Evolutionary conservation across 306 rosid genomes (phyloP), one percentile per base, ranked within the genome.

Genomic region (Dalbergia cultrata): DNA sequence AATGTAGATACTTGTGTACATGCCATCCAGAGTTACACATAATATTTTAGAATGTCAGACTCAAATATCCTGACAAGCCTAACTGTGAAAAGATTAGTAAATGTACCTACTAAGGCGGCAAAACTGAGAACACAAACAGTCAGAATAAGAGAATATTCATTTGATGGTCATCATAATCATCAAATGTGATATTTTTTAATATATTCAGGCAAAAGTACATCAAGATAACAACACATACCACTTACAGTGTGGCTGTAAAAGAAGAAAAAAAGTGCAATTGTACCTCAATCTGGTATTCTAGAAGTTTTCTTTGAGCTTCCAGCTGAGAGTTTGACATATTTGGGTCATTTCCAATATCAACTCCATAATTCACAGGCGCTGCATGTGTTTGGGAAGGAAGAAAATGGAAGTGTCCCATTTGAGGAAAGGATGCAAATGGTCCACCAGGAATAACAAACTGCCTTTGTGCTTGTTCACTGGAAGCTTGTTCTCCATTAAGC

Each of bases 201-300:
- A 57, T 56, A 75, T 35, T 63, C 52, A 76, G 53, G 34, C 74
- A 52, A 21, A 78, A 26, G 54, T 16, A 8, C 45, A 65, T 26
- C n/a, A 63, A 71, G 21, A 70, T 62, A 71, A 37, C 5, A 34
- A 78, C 19, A 78, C 4, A n/a, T 49, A 50, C 49, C 53, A 53
- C 74, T 73, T 6, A 39, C 52, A 76, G 31, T 17, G 52, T 13
- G 69, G 43, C 8, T 56, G 65, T 54, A 64, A 72, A 26, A 41
- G 52, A 57, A 13, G 53, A 77, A 59, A 21, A 33, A 68, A 17
- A 59, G 67, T 5, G 44, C 54, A 80, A 39, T 7, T 18, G 54
- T 88, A 95, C 99, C 99, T 91, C 90, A 68, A 90, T 91, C 85
- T 90, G 98, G 72, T 47, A 82, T 57, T 84, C 82, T 62, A 92